A percentile compares a stretch with the other conserved stretches of the same genome.
phyloP scores from a whole-genome alignment of 192 early-diverging fungal genomes.

The Coemansia sp. region DNA sequence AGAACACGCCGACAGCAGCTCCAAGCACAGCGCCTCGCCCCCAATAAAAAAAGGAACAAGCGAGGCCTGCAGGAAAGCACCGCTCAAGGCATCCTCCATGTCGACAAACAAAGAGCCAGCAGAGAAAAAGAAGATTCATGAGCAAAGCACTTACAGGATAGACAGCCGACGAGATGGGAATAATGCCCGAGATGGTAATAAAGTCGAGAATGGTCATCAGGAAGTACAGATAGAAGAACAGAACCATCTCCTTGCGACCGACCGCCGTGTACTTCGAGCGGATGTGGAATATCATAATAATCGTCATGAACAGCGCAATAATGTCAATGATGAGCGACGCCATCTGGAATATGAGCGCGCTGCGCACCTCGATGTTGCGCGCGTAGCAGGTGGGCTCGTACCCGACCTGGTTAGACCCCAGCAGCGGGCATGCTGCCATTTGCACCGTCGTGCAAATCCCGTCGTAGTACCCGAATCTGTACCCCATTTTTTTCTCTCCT shows the following conservation, averaged over 20 bases:
- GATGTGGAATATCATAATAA: slow-evolving; percentile 99
- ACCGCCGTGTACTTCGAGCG: slow-evolving; percentile 98
- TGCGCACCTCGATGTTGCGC: slow-evolving; percentile 88
- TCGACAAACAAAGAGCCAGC: neutral
- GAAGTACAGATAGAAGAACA: slow-evolving; percentile 98
- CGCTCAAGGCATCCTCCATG: no score
- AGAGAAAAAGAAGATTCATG: neutral
- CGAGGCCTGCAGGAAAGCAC: neutral
- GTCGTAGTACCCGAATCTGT: slow-evolving; percentile 85
- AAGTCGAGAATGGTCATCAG: slow-evolving; percentile 85
- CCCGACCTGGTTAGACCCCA: slow-evolving; percentile 69
- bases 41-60: neutral
- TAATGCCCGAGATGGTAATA: slow-evolving; percentile 89
- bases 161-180: slow-evolving; percentile 77
- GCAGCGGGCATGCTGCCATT: slow-evolving; percentile 88
- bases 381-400: slow-evolving; percentile 94
- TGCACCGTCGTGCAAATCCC: slow-evolving; percentile 85
- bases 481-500: slow-evolving; percentile 9
- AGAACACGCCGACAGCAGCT: neutral
- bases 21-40: neutral
- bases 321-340: slow-evolving; percentile 95
- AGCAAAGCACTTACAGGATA: slow-evolving; percentile 67
- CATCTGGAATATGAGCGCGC: slow-evolving; percentile 92
- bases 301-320: slow-evolving; percentile 93
- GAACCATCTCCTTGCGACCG: slow-evolving; percentile 98